These are phyloP conservation scores for Tremella fuciformis DNA, from an alignment of 768 basidiomycete genomes.

Conservation along the genomic window DNA sequence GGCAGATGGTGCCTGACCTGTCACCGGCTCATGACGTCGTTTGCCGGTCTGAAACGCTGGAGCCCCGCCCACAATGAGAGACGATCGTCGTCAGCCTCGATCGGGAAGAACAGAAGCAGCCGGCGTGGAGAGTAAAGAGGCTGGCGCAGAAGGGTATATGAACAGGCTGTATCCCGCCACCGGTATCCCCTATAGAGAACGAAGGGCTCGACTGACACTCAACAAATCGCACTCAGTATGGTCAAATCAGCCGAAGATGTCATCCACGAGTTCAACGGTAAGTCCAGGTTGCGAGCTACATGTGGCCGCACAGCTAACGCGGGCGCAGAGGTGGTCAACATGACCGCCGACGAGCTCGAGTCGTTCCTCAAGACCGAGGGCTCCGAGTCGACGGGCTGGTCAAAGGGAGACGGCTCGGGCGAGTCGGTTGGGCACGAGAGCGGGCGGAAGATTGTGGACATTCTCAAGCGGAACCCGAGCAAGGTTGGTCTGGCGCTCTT, in stretches of 20 bases:
- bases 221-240: constrained; percentile 34
- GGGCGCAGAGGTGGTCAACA: constrained; percentile 52
- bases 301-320: not conserved
- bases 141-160: not conserved
- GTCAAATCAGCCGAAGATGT: constrained; percentile 52
- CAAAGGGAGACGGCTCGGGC: constrained; percentile 42
- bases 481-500: constrained; percentile 33
- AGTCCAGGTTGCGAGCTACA: constrained; percentile 10
- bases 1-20: too few species aligned
- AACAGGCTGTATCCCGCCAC: not conserved
- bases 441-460: constrained; percentile 53
- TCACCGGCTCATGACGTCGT: too few species aligned
- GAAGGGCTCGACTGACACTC: not conserved
- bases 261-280: constrained; percentile 49
- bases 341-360: constrained; percentile 53
- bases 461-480: constrained; percentile 52
- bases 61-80: not conserved
- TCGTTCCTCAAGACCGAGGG: constrained; percentile 51
- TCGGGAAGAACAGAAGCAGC: too few species aligned
- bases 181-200: not conserved
- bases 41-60: not conserved
- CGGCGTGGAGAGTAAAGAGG: not conserved
- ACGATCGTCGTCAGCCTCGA: too few species aligned
- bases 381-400: constrained; percentile 45
- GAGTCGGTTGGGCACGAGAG: constrained; percentile 51